Base-by-base conservation (phyloP, 2,329 filamentous ascomycete genomes). In the Cytospora piceae region DNA sequence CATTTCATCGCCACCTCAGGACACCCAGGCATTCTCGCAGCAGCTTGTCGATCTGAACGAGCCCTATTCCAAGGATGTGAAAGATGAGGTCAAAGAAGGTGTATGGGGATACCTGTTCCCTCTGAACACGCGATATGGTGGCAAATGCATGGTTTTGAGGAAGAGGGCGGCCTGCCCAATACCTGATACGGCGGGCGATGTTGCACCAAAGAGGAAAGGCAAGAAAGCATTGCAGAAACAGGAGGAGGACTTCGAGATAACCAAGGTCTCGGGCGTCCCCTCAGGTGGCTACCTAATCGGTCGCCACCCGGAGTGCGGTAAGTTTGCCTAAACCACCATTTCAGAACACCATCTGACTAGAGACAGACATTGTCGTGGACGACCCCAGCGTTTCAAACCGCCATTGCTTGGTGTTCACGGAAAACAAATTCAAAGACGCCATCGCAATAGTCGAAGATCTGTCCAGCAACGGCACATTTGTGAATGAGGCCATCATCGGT, bases 101-200 rank as follows among this genome's bases (percentile, higher is more conserved):
- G 93, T 98, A 1, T 99, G 95, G 95, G 96, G 96, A 15, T 99
- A 98, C 73, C 82, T 99, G 6, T 87, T 97, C 62, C 93, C 94
- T 2, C 80, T 97, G 29, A 89, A 94, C 73, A 84, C 85, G 61
- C 86, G 85, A 69, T 88, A 90, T 62, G 89, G 77, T 52, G 87
- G 77, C 79, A 90, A 76, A 77, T 96, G 78, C 55, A 73, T 87
- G 27, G 91, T 96, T 9, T 77, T 99, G 76, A 90, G 86, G 77
- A 92, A 87, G 73, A 85, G 94, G 64, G 85, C 83, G 66, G 83
- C 86, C 42, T 97, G 93, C 74, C 87, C 90, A 0, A 76, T 86
- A 17, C 81, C 89, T 12, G 79, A 83, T 11, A 75, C 79, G 0
- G 75, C 82, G 24, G 74, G 78, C 15, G 73, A 80, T 64, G 71